Percentiles rank a stretch among this genome's conserved stretches.
phyloP scores from a whole-genome alignment of 768 basidiomycete species.

The Xanthoconium purpureum region DNA sequence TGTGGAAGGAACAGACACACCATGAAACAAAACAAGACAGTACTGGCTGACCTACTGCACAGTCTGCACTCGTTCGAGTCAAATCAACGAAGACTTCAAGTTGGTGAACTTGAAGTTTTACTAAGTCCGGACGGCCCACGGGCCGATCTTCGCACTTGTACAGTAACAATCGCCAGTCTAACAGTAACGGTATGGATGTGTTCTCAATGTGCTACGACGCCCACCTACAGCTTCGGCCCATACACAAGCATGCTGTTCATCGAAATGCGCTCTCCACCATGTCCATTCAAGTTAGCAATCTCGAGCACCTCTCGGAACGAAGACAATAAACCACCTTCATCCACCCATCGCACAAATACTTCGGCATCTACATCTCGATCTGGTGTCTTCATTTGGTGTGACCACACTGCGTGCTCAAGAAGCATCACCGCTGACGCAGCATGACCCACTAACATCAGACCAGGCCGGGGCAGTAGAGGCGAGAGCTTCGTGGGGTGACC shows the following conservation, averaged over 20 bases:
- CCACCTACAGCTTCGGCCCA: slow-evolving; percentile 17
- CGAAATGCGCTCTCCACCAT: slow-evolving; percentile 1
- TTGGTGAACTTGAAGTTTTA: no score
- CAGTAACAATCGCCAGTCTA: no score
- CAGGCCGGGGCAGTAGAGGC: slow-evolving; percentile 52
- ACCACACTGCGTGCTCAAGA: slow-evolving; percentile 71
- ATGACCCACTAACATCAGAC: slow-evolving; percentile 56
- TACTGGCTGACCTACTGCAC: no score
- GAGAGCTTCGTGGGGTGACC: slow-evolving; percentile 33
- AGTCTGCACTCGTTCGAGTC: no score
- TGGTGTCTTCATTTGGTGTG: slow-evolving; percentile 29
- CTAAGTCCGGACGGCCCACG: no score
- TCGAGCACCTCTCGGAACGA: slow-evolving; percentile 25
- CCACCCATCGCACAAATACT: slow-evolving; percentile 52
- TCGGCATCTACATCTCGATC: slow-evolving; percentile 45
- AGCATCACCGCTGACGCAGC: slow-evolving; percentile 53
- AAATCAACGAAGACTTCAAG: no score
- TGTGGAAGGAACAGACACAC: no score
- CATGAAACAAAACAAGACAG: no score
- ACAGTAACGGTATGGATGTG: slow-evolving; percentile 24
- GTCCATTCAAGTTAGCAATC: neutral
- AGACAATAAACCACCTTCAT: slow-evolving; percentile 34
- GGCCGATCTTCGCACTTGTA: no score
- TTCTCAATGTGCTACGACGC: slow-evolving; percentile 53
- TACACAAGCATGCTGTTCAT: slow-evolving; percentile 19